Conservation (phyloP, 2,329 filamentous ascomycete species). For the Ramularia endophylla region DNA sequence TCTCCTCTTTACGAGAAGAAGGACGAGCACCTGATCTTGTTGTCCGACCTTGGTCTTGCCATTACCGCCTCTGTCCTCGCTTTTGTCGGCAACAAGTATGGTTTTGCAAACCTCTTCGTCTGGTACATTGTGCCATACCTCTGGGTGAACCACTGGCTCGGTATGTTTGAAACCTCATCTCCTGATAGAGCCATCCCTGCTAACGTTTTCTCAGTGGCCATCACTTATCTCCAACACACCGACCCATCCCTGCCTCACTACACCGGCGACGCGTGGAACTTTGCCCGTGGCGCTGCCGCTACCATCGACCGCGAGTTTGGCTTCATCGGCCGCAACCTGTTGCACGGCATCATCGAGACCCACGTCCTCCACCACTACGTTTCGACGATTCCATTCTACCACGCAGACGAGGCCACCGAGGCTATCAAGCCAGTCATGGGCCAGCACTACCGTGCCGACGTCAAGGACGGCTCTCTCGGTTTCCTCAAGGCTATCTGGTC, state of each 20-base stretch:
- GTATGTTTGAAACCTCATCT: conserved; percentile 51
- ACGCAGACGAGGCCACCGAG: conserved; percentile 89
- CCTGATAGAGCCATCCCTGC: conserved; percentile 1
- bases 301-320: conserved; percentile 98
- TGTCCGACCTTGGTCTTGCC: conserved; percentile 73
- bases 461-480: conserved; percentile 66
- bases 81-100: conserved; percentile 68
- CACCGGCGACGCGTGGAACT: conserved; percentile 80
- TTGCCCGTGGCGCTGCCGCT: conserved; percentile 84
- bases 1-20: conserved; percentile 89
- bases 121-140: conserved; percentile 96
- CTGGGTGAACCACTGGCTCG: conserved; percentile 99
- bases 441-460: conserved; percentile 83
- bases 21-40: conserved; percentile 77
- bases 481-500: conserved; percentile 82
- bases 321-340: conserved; percentile 82
- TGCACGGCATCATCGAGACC: conserved; percentile 96
- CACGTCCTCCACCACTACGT: conserved; percentile 98
- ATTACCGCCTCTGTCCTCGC: conserved; percentile 58
- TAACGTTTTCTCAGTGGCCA: conserved; percentile 60
- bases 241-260: conserved; percentile 94
- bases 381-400: conserved; percentile 92
- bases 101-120: conserved; percentile 78
- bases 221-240: conserved; percentile 96
- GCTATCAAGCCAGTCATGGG: conserved; percentile 96